Percentiles rank a stretch among this genome's conserved stretches.
Evolutionary conservation across 1,139 yeast genomes (phyloP).

Genomic region (Saccharomyces pastorianus): DNA sequence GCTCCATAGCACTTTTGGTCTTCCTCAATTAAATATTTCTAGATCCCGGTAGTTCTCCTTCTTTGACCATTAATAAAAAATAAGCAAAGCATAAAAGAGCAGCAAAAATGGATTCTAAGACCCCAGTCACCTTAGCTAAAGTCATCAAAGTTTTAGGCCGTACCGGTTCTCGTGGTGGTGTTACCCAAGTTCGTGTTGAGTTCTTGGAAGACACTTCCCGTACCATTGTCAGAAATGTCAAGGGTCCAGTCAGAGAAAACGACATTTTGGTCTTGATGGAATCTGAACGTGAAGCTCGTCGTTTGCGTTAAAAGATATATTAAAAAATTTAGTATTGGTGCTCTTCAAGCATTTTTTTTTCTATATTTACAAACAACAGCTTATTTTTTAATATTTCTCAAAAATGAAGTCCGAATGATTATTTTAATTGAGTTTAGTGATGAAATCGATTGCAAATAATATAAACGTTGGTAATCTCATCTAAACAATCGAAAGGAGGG

Average conservation of each 20-base stretch:
- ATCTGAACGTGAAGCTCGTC: conserved; percentile 96
- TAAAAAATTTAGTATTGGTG: conserved; percentile 3
- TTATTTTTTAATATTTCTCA: not conserved
- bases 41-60: not conserved
- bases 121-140: conserved; percentile 98
- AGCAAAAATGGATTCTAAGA: conserved; percentile 58
- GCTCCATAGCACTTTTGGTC: not conserved
- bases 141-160: conserved; percentile 99
- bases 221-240: conserved; percentile 99
- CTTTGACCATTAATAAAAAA: conserved; percentile 4
- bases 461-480: not conserved
- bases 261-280: conserved; percentile 98
- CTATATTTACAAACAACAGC: not conserved
- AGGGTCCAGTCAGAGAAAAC: conserved; percentile 99
- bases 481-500: not conserved
- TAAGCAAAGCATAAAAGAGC: conserved; percentile 4
- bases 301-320: conserved; percentile 41
- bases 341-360: conserved; percentile 4
- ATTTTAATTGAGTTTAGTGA: not conserved
- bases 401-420: not conserved
- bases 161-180: conserved; percentile 99
- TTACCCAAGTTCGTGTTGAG: conserved; percentile 99
- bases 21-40: not conserved
- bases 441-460: not conserved
- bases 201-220: conserved; percentile 97